These are phyloP conservation scores for Peniophora sp. DNA, from an alignment of 1,284 basidiomycete species.

Conservation along the genomic window DNA sequence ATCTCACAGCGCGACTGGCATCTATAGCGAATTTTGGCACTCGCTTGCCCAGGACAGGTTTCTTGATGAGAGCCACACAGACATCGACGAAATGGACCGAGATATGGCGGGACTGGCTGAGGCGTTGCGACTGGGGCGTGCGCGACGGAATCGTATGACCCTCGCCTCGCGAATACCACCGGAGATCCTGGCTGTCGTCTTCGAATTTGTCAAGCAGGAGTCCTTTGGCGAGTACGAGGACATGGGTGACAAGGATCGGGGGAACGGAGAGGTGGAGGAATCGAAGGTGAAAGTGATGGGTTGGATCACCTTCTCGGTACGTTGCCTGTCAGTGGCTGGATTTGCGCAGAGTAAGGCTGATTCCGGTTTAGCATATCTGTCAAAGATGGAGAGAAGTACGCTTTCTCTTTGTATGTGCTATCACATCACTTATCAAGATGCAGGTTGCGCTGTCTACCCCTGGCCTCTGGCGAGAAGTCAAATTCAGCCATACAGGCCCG, in stretches of 20 bases:
- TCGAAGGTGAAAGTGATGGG: background rate
- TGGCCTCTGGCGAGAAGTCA: background rate
- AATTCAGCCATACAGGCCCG: background rate
- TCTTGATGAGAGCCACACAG: background rate
- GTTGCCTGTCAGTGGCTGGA: background rate
- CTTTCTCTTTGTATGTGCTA: background rate
- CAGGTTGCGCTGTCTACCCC: background rate
- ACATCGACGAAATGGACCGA: background rate
- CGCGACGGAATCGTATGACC: background rate
- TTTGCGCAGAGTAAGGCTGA: background rate
- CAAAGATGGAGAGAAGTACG: background rate
- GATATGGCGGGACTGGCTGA: background rate
- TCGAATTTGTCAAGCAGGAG: slow-evolving; percentile 1
- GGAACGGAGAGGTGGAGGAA: background rate
- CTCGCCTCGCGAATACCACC: background rate
- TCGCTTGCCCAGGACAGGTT: background rate
- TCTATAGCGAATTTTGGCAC: background rate
- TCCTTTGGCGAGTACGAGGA: background rate
- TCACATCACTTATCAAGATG: background rate
- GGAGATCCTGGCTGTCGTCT: background rate
- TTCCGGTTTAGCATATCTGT: too few species aligned
- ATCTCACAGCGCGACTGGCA: background rate
- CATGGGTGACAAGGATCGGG: background rate
- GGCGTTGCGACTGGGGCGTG: background rate
- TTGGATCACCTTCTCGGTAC: background rate